These are phyloP conservation scores for Yamadazyma mexicana DNA, from an alignment of 1,139 yeast species.

Conservation along the genomic window DNA sequence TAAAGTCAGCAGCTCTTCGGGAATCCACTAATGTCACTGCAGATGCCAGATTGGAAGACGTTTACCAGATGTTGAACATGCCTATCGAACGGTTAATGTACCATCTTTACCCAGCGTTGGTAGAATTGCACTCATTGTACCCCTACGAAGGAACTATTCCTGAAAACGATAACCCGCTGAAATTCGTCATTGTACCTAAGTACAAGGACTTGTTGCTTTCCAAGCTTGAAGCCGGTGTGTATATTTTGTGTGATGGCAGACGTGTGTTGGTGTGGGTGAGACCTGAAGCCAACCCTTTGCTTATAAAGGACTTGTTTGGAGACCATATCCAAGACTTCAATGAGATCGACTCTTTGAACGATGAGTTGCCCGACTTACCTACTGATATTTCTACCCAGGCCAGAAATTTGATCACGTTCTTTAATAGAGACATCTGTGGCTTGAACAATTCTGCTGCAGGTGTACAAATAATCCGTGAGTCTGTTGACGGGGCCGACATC, in stretches of 20 bases:
- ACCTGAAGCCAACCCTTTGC: slow-evolving; percentile 62
- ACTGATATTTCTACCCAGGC: slow-evolving; percentile 73
- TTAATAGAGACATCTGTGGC: slow-evolving; percentile 45
- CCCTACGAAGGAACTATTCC: slow-evolving; percentile 53
- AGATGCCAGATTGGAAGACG: slow-evolving; percentile 62
- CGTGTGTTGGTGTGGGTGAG: slow-evolving; percentile 69
- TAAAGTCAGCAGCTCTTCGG: slow-evolving; percentile 67
- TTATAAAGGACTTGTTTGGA: slow-evolving; percentile 78
- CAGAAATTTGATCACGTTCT: slow-evolving; percentile 54
- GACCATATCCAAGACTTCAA: slow-evolving; percentile 39
- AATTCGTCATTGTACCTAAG: slow-evolving; percentile 52
- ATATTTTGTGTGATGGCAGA: slow-evolving; percentile 71
- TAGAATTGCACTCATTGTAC: slow-evolving; percentile 67
- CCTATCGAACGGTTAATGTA: slow-evolving; percentile 61
- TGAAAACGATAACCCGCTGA: slow-evolving; percentile 38
- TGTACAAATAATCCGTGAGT: slow-evolving; percentile 64
- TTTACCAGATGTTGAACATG: slow-evolving; percentile 53
- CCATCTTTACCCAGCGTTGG: slow-evolving; percentile 77
- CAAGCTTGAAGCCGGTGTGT: slow-evolving; percentile 72
- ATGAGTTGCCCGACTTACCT: slow-evolving; percentile 68
- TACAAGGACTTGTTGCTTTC: slow-evolving; percentile 46
- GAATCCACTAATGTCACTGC: slow-evolving; percentile 44
- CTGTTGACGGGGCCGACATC: slow-evolving; percentile 60
- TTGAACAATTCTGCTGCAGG: slow-evolving; percentile 35
- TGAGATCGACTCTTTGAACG: slow-evolving; percentile 50